These are phyloP conservation scores for Pseudotulostoma volvatum DNA, from an alignment of 495 filamentous ascomycete species.

Conservation along the genomic window DNA sequence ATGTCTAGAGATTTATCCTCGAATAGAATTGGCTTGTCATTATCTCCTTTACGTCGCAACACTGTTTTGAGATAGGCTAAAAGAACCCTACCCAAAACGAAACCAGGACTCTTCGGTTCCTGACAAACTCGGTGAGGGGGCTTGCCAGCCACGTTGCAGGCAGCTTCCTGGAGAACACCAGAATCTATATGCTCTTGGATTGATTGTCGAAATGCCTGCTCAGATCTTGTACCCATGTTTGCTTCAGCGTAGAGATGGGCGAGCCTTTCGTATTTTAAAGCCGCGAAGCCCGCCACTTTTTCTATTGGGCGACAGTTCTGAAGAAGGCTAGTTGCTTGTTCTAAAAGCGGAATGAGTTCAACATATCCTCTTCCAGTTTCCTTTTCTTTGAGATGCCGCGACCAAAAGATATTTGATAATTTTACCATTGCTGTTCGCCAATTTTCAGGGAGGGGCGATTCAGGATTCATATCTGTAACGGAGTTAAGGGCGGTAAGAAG, in stretches of 20 bases:
- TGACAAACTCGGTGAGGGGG: slow-evolving; percentile 14
- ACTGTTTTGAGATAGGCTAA: slow-evolving; percentile 29
- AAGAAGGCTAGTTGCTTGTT: slow-evolving; percentile 32
- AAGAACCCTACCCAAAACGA: slow-evolving; percentile 33
- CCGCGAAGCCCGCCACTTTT: slow-evolving; percentile 29
- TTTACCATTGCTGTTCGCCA: slow-evolving; percentile 15
- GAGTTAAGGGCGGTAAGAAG: slow-evolving; percentile 23
- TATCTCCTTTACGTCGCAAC: slow-evolving; percentile 15
- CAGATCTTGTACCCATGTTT: slow-evolving; percentile 20
- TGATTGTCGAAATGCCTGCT: slow-evolving; percentile 26
- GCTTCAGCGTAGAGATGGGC: slow-evolving; percentile 28
- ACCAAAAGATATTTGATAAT: slow-evolving; percentile 69
- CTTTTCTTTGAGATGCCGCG: slow-evolving; percentile 38
- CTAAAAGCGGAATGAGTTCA: slow-evolving; percentile 27
- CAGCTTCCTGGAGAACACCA: slow-evolving; percentile 20
- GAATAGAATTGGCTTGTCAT: slow-evolving; percentile 15
- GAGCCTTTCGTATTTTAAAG: slow-evolving; percentile 39
- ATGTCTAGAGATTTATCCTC: slow-evolving; percentile 22
- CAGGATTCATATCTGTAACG: slow-evolving; percentile 9
- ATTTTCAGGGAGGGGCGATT: slow-evolving; percentile 9
- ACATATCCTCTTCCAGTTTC: slow-evolving; percentile 21
- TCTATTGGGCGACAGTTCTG: slow-evolving; percentile 22
- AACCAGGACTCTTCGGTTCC: slow-evolving; percentile 22
- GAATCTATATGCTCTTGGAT: slow-evolving; percentile 30
- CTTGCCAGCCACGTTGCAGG: slow-evolving; percentile 11